Conservation (phyloP, 352 stramenopile genomes). For the Globisporangium yorkense region DNA sequence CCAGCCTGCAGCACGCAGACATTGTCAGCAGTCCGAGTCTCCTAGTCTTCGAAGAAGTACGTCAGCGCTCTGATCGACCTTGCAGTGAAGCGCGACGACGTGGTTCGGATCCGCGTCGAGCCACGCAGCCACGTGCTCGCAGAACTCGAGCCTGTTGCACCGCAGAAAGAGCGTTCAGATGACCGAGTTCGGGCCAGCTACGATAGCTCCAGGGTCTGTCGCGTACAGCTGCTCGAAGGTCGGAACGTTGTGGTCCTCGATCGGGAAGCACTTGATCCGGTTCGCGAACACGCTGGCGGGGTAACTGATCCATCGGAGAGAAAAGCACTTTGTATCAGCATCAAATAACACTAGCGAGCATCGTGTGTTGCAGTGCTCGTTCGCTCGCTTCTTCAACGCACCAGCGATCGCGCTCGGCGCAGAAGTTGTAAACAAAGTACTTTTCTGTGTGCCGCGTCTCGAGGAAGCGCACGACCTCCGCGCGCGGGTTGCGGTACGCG, state of each 20-base stretch:
- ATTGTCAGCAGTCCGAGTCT: not conserved
- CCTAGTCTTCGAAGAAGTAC: not conserved
- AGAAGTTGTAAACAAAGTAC: slow-evolving; percentile 82
- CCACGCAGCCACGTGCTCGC: slow-evolving; percentile 61
- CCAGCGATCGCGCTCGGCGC: slow-evolving; percentile 43
- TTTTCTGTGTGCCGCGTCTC: slow-evolving; percentile 34
- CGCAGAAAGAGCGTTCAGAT: too few species aligned
- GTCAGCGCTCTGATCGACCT: slow-evolving; percentile 20
- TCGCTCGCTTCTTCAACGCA: slow-evolving; percentile 7
- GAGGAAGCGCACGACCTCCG: slow-evolving; percentile 50
- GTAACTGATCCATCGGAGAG: slow-evolving; percentile 25
- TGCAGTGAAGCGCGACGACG: slow-evolving; percentile 69
- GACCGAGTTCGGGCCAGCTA: too few species aligned
- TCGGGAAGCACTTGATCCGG: slow-evolving; percentile 45
- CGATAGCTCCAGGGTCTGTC: too few species aligned
- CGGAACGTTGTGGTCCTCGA: slow-evolving; percentile 74
- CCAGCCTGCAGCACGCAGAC: slow-evolving; percentile 25
- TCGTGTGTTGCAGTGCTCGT: too few species aligned
- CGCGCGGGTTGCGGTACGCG: slow-evolving; percentile 56
- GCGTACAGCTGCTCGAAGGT: slow-evolving; percentile 58
- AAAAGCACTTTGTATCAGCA: too few species aligned
- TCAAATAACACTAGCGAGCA: not conserved
- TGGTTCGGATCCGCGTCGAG: slow-evolving; percentile 30
- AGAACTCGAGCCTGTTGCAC: slow-evolving; percentile 54
- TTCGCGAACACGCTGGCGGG: slow-evolving; percentile 38